Evolutionary conservation across 768 basidiomycete genomes (phyloP), one percentile per base, ranked within the genome.

Genomic region (Trametes cubensis): DNA sequence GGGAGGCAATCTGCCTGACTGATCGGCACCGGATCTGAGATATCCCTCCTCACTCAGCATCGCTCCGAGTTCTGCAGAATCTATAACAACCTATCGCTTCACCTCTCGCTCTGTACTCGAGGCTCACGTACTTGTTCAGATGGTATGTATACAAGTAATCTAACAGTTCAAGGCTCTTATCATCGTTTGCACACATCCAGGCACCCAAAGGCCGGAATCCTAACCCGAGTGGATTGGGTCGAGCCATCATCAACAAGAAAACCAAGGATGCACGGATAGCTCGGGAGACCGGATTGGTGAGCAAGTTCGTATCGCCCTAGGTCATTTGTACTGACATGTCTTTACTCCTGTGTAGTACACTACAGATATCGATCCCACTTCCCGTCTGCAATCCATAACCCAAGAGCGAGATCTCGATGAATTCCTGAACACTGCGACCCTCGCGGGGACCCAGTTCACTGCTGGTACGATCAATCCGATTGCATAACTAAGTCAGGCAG

Each of bases 401-500:
- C 95, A 98, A 76, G 96, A 99, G 77, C 80, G 86, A 58, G 95
- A 98, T 78, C 80, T 99, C 20, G 95, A 98, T 67, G 96, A 95
- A 75, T 99, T 99, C 73, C 76, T 99, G 58, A 95, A 86, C 71
- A 97, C 93, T 14, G 97, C 97, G 11, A 91, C 94, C 69, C 79
- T 99, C 57, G 97, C 97, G 15, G 96, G 90, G 53, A 91, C 91
- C 13, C 94, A 99, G 68, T 99, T 99, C 71, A 92, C 94, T 18
- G 96, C 96, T 39, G 96, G 95, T 96, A 62, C 39, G 84, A 68
- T 25, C 30, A 45, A 20, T 23, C 10, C 21, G 42, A 21, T 44
- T 21, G 20, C 8, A 18, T 14, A 21, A 6, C 21, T 25, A 4
- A 21, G 13, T 0, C 13, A 47, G 20, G n/a, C 1, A 15, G 25